Conservation (phyloP, 2,329 filamentous ascomycete genomes). For the Paraphaeosphaeria sporulosa region DNA sequence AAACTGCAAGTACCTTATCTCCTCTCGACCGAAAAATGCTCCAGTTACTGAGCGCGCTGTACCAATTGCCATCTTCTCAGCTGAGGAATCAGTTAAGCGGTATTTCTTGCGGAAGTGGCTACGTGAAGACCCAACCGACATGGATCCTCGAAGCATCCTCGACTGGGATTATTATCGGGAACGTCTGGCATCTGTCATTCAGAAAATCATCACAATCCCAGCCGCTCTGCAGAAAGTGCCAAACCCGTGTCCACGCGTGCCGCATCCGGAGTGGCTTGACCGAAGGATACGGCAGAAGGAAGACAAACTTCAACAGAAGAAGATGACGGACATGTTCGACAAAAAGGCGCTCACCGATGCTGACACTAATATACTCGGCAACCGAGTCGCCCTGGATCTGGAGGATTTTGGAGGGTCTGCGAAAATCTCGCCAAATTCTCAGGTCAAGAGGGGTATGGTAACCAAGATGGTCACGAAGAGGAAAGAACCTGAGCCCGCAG, state of each 20-base stretch:
- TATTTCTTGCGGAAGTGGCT: conserved; percentile 94
- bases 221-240: conserved; percentile 93
- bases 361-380: conserved; percentile 67
- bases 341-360: conserved; percentile 78
- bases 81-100: conserved; percentile 85
- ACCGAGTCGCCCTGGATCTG: conserved; percentile 69
- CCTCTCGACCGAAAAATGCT: conserved; percentile 81
- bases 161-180: conserved; percentile 99
- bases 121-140: conserved; percentile 88
- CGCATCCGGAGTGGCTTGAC: conserved; percentile 96
- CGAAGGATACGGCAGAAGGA: conserved; percentile 93
- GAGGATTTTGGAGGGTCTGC: conserved; percentile 79
- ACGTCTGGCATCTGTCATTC: conserved; percentile 93
- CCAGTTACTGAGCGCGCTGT: conserved; percentile 95
- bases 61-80: conserved; percentile 96
- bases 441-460: conserved; percentile 50
- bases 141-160: conserved; percentile 86
- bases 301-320: conserved; percentile 97
- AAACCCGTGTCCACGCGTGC: conserved; percentile 92
- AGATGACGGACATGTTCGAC: conserved; percentile 91
- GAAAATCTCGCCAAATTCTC: conserved; percentile 56
- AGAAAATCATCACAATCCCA: conserved; percentile 98
- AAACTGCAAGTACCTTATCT: conserved; percentile 99
- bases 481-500: conserved; percentile 55
- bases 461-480: conserved; percentile 59